Evolutionary conservation across 441 rosid species (phyloP), one percentile per base, ranked within the genome.

Genomic region (Bocquillonia castaneifolia): DNA sequence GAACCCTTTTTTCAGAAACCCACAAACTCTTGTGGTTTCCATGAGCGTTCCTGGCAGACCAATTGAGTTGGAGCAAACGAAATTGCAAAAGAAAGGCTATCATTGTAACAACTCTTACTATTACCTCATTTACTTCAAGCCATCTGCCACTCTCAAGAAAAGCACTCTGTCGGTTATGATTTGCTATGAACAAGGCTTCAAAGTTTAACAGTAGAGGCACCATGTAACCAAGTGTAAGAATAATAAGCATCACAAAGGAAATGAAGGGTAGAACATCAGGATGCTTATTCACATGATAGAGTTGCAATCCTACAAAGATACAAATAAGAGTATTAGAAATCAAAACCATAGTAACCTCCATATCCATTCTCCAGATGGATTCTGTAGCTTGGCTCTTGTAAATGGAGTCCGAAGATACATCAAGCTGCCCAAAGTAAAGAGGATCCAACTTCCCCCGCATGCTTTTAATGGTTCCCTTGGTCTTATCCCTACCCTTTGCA

Each of bases 291-390:
- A 83, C 84, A 71, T 87, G 90, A 74, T 82, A 85, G 47, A 93
- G 91, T 72, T 93, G 97, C 80, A 86, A 59, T 53, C 87, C 95
- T 14, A 88, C 72, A 51, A 91, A 86, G 68, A 89, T 45, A 75
- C 97, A 93, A 20, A 88, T 81, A 31, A 91, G 83, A 9, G 91
- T 84, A 71, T 88, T 87, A 50, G 91, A 86, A 77, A 91, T 75
- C 63, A 93, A 72, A 70, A 85, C 90, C 90, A 93, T 73, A 57
- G 76, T 80, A 51, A 93, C 78, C 89, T 93, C 99, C 60, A 93
- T 70, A 83, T 89, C 93, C 90, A 88, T 90, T 79, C 99, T 85
- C 93, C 93, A 88, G 53, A 93, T 82, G 67, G 92, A 93, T 75
- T 86, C 87, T 66, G 70, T 72, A 12, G 93, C 97, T 82, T 86